Base-by-base conservation (phyloP, 208 protist genomes). In the Angomonas ambiguus region DNA sequence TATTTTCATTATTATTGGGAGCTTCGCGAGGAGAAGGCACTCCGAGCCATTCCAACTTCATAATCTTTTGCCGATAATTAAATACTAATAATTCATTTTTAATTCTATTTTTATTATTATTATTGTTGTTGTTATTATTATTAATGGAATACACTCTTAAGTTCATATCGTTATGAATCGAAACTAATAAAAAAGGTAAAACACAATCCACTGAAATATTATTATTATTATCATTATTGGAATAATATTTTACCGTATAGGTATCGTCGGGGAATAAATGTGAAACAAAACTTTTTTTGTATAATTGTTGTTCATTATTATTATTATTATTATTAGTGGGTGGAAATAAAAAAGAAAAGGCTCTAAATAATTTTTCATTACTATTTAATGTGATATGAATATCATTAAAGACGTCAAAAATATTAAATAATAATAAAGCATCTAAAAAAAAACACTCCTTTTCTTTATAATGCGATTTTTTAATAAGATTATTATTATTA, bases 11-110 rank as follows among this genome's bases (percentile, higher is more conserved):
- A 45, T 45, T 45, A 45, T 45, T 45, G 16, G 8, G 8, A 45
- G 8, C 16, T 45, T 45, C 11, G 16, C 8, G 38, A 45, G 8
- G 16, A 45, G 38, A 45, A 45, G 38, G 16, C 8, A 45, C 16
- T 16, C 38, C 38, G 11, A 45, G 16, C 38, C 38, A 45, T 16
- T 45, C 38, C 38, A 45, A 45, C 11, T 16, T n/a, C 38, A 45
- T n/a, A 8, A 45, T 16, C 38, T 45, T 45, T 16, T 45, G 38
- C 8, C 6, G 13, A 57, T 22, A 57, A 22, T 10, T 10, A 28
- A 28, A 28, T 57, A 57, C 11, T 11, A 57, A 28, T 27, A 57
- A 27, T 57, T 57, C 18, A 57, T 57, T 57, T 10, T 57, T 57
- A 57, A 45, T 45, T n/a, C 38, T 45, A 16, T 8, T n/a, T n/a